Base-by-base conservation (phyloP, 352 stramenopile species). In the Globisporangium takayamanum region DNA sequence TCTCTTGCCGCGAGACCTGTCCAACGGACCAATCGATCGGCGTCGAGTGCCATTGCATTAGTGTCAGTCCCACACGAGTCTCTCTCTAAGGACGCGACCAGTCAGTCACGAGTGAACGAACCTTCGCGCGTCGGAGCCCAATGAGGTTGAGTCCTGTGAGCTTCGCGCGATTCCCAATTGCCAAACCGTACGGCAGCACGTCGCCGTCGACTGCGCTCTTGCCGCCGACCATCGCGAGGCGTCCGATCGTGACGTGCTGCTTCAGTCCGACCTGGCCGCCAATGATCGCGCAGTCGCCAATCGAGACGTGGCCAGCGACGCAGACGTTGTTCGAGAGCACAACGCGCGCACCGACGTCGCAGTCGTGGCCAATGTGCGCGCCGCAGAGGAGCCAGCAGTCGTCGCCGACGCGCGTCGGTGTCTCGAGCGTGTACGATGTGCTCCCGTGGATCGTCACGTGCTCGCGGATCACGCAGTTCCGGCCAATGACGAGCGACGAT, bases 271-370 rank as follows among this genome's bases (percentile, higher is more conserved):
- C 82, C 54, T 91, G 82, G 28, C 84, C 84, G 20, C 84, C 82
- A 41, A 94, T 75, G 57, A 92, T 86, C 11, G 84, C 82, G 53
- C 76, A 77, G 55, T 86, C 77, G 50, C 80, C 78, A 53, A 94
- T 89, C 14, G 73, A 66, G 0, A 94, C 84, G 60, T 94, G 84
- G 28, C 84, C 84, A 51, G 84, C 84, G 50, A 94, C 72, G 55
- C 80, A 89, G 8, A 88, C 83, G 55, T 91, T 89, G 63, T 94
- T 94, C 25, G 80, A 89, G 33, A 94, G 73, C 25, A 92, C 80
- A 30, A 91, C 82, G 30, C 80, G 76, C 37, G 68, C 68, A 15
- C 82, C 82, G 5, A 94, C 67, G 5, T 73, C 63, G 15, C 70
- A 74, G 57, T 94, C 84, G 60, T 94, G 84, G 2, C 73, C 84